phyloP scores from a whole-genome alignment of 73 alveolate genomes.

The Paramecium caudatum region DNA sequence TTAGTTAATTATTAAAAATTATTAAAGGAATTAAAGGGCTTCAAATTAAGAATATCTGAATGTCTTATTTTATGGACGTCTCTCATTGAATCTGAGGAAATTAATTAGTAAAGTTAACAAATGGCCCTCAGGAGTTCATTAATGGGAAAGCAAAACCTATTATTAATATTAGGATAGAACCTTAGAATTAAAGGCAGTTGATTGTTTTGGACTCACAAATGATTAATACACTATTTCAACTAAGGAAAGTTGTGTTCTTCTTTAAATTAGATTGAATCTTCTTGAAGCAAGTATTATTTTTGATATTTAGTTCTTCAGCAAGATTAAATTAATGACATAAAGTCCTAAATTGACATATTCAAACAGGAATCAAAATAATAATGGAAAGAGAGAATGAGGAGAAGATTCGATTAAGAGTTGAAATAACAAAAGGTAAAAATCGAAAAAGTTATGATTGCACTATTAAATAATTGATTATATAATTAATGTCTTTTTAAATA shows the following conservation, averaged over 20 bases:
- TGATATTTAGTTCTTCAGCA: neutral
- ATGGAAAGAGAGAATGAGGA: constrained; percentile 43
- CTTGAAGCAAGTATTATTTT: constrained; percentile 24
- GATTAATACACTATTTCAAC: constrained; percentile 28
- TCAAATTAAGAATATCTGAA: neutral
- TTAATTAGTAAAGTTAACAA: neutral
- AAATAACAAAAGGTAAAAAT: neutral
- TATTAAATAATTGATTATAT: constrained; percentile 38
- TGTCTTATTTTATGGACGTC: neutral
- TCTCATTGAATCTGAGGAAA: neutral
- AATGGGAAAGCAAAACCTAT: constrained; percentile 42
- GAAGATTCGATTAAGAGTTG: neutral
- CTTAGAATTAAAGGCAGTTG: neutral
- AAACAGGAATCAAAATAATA: neutral
- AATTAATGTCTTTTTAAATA: constrained; percentile 47
- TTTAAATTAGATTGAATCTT: neutral
- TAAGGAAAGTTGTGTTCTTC: constrained; percentile 11
- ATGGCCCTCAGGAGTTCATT: neutral
- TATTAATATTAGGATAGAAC: constrained; percentile 27
- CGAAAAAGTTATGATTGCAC: constrained; percentile 33
- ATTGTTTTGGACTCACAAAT: constrained; percentile 30
- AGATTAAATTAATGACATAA: constrained; percentile 13
- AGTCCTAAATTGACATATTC: constrained; percentile 5
- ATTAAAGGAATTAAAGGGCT: constrained; percentile 36
- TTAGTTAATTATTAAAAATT: neutral